Evolutionary conservation across 2,329 filamentous ascomycete species (phyloP), one percentile per base, ranked within the genome.

Genomic region (Bertia moriformis): DNA sequence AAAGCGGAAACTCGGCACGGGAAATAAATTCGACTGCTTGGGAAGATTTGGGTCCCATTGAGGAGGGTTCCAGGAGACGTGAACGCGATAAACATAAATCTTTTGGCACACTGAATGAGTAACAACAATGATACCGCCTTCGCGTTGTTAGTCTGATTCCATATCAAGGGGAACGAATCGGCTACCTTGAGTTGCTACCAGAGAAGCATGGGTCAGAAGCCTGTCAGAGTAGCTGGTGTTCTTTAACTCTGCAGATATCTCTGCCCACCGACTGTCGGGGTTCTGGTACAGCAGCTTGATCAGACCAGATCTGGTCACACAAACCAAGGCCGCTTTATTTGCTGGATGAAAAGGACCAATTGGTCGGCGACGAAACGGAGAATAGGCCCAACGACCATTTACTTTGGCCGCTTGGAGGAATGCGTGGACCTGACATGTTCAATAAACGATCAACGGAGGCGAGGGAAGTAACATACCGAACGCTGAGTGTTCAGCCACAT

Each of bases 401-500:
- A 17, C 32, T 15, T 35, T 35, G 12, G 32, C 10, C 15, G 32
- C 32, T 12, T 35, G 32, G 15, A 10, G 15, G 32, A 35, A 35
- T 7, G 32, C 12, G 15, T 35, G 32, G 22, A 27, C 22, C 22
- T 27, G 22, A n/a, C 7, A 7, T 27, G 7, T 27, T 7, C 22
- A 10, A 10, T 27, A 27, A 7, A n/a, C 7, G 22, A 7, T 27
- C n/a, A n/a, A 7, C 22, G n/a, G 7, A 7, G 22, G n/a, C n/a
- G 7, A 10, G n/a, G 22, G 7, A 27, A 7, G 22, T 10, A 27
- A 27, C 22, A 27, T 18, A 35, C 32, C 32, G 15, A 10, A 15
- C 32, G 32, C 15, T 35, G 32, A 7, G 32, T 35, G 32, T 17
- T 35, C 32, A 35, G 15, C 32, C 32, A 35, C 32, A 35, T 35